Base-by-base conservation (phyloP, 306 rosid genomes). In the Glycyrrhiza uralensis region DNA sequence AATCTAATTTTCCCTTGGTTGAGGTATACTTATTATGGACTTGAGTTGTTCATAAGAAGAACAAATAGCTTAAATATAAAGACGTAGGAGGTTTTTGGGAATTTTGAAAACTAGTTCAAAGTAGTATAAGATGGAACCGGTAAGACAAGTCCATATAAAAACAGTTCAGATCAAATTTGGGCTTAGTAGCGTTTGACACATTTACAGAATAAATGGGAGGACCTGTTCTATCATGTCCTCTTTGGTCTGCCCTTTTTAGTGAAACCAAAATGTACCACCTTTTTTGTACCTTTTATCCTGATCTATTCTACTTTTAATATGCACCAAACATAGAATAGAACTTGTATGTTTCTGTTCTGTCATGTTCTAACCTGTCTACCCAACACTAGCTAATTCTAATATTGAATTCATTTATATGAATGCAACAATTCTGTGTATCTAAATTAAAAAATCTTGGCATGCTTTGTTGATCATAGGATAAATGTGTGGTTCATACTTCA, bases 21-120 rank as follows among this genome's bases (percentile, higher is more conserved):
- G 49, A 57, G 76, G 14, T 17, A 36, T 76, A 63, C 73, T 13
- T 49, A 14, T 57, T 44, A 55, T 54, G 52, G 50, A n/a, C 6
- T 44, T 22, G 61, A 56, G 52, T 22, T 55, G 51, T 30, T 54
- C 38, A 55, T 30, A 12, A 72, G 44, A 52, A 39, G 32, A 66
- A 44, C 74, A 52, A 63, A 63, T 44, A 56, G 44, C 58, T 20
- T 55, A 54, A 52, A 20, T 50, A 51, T 32, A 60, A 45, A 51
- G 15, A 26, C 39, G 8, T 30, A 8, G 50, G 36, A 20, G 41
- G 65, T 68, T 28, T 52, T 23, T 68, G 23, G 22, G 19, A n/a
- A 50, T 19, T 33, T 38, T 23, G 41, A 54, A 24, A 50, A 54
- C 52, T 52, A 38, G 29, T 70, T 36, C 1, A 38, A 22, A 38